Percentiles rank a stretch among this genome's conserved stretches.
phyloP scores from a whole-genome alignment of 192 early-diverging fungal genomes.

The Jimgerdemannia flammicorona region DNA sequence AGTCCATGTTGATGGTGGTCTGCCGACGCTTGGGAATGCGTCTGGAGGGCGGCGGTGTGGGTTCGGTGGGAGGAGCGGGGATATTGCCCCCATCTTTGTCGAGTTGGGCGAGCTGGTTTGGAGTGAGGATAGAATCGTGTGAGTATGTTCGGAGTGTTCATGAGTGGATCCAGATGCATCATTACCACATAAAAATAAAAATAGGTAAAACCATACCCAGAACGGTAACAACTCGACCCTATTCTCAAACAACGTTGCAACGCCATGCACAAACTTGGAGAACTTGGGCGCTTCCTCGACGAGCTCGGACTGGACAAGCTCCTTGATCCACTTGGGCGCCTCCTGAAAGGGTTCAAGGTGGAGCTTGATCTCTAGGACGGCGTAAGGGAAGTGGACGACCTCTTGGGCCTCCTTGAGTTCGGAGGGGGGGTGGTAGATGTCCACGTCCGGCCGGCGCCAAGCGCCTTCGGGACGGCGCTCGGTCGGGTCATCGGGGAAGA shows the following conservation, averaged over 20 bases:
- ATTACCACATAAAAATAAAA: background rate
- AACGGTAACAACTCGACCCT: slow-evolving; percentile 60
- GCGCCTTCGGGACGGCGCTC: slow-evolving; percentile 67
- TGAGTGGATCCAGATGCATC: no score
- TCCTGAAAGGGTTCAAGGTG: slow-evolving; percentile 63
- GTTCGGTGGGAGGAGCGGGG: background rate
- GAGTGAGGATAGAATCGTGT: background rate
- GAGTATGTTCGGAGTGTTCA: no score
- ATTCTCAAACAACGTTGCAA: slow-evolving; percentile 62
- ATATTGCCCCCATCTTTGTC: slow-evolving; percentile 9
- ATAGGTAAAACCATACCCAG: slow-evolving; percentile 37
- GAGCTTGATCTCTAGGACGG: slow-evolving; percentile 87
- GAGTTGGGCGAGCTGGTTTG: slow-evolving; percentile 9
- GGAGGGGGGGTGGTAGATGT: slow-evolving; percentile 73
- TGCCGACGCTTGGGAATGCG: background rate
- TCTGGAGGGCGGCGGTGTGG: background rate
- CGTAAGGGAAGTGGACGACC: slow-evolving; percentile 88
- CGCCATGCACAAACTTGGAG: slow-evolving; percentile 87
- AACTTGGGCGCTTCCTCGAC: slow-evolving; percentile 81
- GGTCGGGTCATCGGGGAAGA: slow-evolving; percentile 46
- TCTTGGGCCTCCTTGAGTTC: slow-evolving; percentile 61
- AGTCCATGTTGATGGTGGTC: background rate
- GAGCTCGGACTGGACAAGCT: slow-evolving; percentile 68
- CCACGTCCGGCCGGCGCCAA: slow-evolving; percentile 91
- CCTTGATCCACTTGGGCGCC: slow-evolving; percentile 74